Evolutionary conservation across 2,329 filamentous ascomycete genomes (phyloP).

Genomic region (Colletotrichum plurivorum): DNA sequence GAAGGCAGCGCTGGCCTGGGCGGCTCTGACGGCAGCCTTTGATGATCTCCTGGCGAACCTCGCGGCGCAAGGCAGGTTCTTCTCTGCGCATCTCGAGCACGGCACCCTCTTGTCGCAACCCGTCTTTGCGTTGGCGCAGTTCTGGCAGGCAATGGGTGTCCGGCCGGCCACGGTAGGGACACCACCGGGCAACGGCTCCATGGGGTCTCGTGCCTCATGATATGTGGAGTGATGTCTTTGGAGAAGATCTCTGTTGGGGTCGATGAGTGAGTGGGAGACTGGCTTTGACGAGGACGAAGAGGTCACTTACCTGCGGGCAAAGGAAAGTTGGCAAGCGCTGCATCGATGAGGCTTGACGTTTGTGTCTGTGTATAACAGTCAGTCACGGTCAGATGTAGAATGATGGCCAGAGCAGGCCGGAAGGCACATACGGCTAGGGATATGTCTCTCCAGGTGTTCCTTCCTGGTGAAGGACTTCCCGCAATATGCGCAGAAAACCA

Average conservation of each 20-base stretch:
- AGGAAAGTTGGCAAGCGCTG: conserved; percentile 63
- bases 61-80: conserved; percentile 54
- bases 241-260: conserved; percentile 60
- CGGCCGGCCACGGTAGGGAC: conserved; percentile 55
- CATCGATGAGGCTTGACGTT: conserved; percentile 69
- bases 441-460: conserved; percentile 69
- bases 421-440: conserved; percentile 62
- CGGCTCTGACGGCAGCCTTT: conserved; percentile 61
- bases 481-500: conserved; percentile 68
- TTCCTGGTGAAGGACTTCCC: conserved; percentile 69
- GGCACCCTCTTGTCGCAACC: conserved; percentile 56
- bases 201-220: conserved; percentile 63
- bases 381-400: not conserved
- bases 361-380: conserved; percentile 58
- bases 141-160: conserved; percentile 57
- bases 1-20: conserved; percentile 55
- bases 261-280: conserved; percentile 38
- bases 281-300: not conserved
- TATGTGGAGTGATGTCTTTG: conserved; percentile 66
- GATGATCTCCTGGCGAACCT: conserved; percentile 66
- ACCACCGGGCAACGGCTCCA: conserved; percentile 60
- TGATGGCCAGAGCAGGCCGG: not conserved
- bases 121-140: conserved; percentile 55
- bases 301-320: conserved; percentile 60
- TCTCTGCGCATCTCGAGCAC: conserved; percentile 55